Conservation (phyloP, 2,329 filamentous ascomycete species). For the Conoideocrella luteorostrata region DNA sequence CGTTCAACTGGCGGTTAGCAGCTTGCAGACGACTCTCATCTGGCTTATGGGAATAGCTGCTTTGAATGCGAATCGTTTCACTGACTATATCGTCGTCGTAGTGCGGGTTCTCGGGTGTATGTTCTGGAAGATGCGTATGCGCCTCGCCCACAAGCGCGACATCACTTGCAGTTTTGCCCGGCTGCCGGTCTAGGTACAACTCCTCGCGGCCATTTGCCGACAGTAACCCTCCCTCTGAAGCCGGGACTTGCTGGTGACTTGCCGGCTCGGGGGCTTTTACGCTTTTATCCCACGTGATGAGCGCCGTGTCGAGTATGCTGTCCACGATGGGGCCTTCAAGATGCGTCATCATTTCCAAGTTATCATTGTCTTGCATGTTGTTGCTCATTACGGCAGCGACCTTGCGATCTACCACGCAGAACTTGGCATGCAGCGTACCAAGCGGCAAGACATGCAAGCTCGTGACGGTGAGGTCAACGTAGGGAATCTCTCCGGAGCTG, state of each 20-base stretch:
- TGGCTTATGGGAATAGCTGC: conserved; percentile 41
- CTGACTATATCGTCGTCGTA: conserved; percentile 56
- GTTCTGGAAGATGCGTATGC: conserved; percentile 37
- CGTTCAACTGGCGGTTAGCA: conserved; percentile 60
- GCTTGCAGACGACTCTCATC: conserved; percentile 51
- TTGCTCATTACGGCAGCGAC: conserved; percentile 70
- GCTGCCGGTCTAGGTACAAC: no score
- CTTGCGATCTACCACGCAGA: conserved; percentile 67
- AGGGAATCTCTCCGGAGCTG: conserved; percentile 56
- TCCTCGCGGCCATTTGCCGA: no score
- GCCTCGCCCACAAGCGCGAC: neutral
- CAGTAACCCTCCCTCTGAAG: no score
- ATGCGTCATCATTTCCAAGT: conserved; percentile 74
- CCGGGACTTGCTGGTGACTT: no score
- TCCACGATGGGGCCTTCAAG: conserved; percentile 72
- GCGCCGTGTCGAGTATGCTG: conserved; percentile 65
- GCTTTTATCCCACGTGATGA: conserved; percentile 72
- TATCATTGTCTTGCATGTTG: conserved; percentile 74
- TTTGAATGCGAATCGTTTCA: conserved; percentile 58
- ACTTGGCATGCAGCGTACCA: conserved; percentile 73
- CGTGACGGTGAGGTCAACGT: conserved; percentile 65
- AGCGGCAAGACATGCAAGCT: conserved; percentile 65
- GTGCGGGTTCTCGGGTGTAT: conserved; percentile 52
- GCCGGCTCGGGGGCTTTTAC: no score
- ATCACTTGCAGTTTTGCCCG: no score